phyloP scores from a whole-genome alignment of 768 basidiomycete species.

The Trametes punicea region DNA sequence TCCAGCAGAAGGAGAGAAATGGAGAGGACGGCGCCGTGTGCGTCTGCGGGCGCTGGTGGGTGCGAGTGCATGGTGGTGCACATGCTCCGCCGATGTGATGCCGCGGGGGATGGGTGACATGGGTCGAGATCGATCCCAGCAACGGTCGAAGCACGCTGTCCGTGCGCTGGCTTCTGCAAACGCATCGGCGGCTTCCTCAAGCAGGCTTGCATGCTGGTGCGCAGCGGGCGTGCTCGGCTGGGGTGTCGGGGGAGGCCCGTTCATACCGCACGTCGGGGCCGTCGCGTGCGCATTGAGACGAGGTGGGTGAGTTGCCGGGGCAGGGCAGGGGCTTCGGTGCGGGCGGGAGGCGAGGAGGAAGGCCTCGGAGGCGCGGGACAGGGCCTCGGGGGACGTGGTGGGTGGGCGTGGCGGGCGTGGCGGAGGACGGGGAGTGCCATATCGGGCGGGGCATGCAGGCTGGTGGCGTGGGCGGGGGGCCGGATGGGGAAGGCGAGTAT shows the following conservation, averaged over 20 bases:
- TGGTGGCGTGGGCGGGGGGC: not conserved
- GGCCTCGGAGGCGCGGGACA: constrained; percentile 11
- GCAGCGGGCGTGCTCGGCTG: not conserved
- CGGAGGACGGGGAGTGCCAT: constrained; percentile 5
- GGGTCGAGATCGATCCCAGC: not conserved
- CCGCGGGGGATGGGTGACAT: not conserved
- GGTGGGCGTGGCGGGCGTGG: constrained; percentile 5
- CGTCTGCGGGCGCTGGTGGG: not conserved
- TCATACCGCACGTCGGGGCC: constrained; percentile 3
- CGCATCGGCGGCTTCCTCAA: not conserved
- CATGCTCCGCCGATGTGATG: constrained; percentile 9
- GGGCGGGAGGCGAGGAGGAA: not conserved
- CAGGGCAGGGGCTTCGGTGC: not conserved
- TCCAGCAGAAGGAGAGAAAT: not conserved
- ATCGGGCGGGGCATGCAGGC: not conserved
- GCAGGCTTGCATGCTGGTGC: not conserved
- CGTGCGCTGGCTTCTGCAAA: not conserved
- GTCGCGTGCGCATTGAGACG: not conserved
- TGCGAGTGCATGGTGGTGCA: not conserved
- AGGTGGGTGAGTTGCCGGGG: not conserved
- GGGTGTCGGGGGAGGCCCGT: not conserved
- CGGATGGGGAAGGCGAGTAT: not conserved
- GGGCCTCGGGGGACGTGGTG: not conserved
- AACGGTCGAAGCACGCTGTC: not conserved
- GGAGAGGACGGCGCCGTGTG: not conserved